Evolutionary conservation across 208 protist species (phyloP).

Genomic region (Wallacemonas collosoma): DNA sequence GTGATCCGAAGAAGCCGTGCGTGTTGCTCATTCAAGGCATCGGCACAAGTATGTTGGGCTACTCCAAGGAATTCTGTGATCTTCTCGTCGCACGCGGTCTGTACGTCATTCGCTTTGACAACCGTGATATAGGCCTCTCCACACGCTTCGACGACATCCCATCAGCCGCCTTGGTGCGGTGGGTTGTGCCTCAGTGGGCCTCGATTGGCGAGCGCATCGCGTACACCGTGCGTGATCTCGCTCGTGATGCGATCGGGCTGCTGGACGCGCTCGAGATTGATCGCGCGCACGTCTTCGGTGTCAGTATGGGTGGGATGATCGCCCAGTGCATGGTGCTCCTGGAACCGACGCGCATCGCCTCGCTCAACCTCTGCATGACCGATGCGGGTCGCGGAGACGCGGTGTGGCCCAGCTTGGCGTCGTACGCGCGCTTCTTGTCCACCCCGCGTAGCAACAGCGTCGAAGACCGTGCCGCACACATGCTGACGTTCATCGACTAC

Average conservation of each 20-base stretch:
- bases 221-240: conserved; percentile 76
- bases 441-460: conserved; percentile 42
- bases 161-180: conserved; percentile 36
- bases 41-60: conserved; percentile 29
- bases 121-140: conserved; percentile 68
- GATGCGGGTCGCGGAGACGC: conserved; percentile 44
- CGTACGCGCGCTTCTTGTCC: conserved; percentile 41
- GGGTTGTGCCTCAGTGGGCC: conserved; percentile 47
- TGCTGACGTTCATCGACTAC: conserved; percentile 42
- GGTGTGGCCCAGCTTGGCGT: conserved; percentile 34
- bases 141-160: conserved; percentile 56
- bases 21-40: conserved; percentile 73
- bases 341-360: conserved; percentile 54
- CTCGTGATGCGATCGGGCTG: conserved; percentile 61
- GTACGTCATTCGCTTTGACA: conserved; percentile 83
- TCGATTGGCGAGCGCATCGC: conserved; percentile 44
- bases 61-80: conserved; percentile 35
- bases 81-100: conserved; percentile 49
- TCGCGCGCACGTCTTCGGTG: conserved; percentile 66
- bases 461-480: conserved; percentile 48
- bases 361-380: conserved; percentile 63
- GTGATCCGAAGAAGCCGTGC: conserved; percentile 54
- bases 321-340: conserved; percentile 69
- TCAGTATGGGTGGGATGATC: conserved; percentile 86
- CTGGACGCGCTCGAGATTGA: conserved; percentile 52